phyloP scores from a whole-genome alignment of 352 stramenopile genomes.

The Aphanomyces stellatus region DNA sequence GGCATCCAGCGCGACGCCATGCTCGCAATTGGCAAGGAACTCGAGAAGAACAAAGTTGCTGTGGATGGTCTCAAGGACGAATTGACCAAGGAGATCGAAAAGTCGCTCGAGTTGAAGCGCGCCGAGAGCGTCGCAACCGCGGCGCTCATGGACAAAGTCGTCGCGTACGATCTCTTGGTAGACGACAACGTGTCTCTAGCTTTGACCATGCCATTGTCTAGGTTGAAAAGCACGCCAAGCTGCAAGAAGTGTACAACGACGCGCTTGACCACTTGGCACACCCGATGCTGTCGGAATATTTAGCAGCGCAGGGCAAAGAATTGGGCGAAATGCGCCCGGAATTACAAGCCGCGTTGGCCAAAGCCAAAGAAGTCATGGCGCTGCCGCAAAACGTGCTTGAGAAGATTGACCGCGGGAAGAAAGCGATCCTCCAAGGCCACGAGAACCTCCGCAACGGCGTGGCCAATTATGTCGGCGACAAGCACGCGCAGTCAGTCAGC shows the following conservation, averaged over 20 bases:
- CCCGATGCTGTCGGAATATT: slow-evolving; percentile 16
- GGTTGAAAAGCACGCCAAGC: background rate
- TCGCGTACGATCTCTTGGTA: slow-evolving; percentile 9
- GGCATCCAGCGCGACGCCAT: background rate
- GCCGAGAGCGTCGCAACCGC: background rate
- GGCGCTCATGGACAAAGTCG: slow-evolving; percentile 3
- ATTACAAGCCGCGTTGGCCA: slow-evolving; percentile 2
- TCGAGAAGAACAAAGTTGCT: slow-evolving; percentile 1
- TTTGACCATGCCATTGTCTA: background rate
- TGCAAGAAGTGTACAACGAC: slow-evolving; percentile 3
- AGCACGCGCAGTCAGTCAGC: slow-evolving; percentile 2
- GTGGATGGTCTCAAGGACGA: slow-evolving; percentile 12
- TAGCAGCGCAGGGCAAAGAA: slow-evolving; percentile 9
- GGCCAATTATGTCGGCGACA: background rate
- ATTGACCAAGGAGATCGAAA: slow-evolving; percentile 8
- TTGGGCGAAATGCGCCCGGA: slow-evolving; percentile 14
- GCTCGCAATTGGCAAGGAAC: background rate
- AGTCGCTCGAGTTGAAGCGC: background rate
- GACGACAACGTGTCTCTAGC: background rate
- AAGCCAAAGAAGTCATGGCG: slow-evolving; percentile 1
- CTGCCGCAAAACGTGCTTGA: slow-evolving; percentile 3
- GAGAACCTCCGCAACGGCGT: slow-evolving; percentile 5
- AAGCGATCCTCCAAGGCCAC: background rate
- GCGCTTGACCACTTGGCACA: slow-evolving; percentile 16
- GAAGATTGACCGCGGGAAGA: slow-evolving; percentile 5